Evolutionary conservation across 2,329 filamentous ascomycete species (phyloP).

Genomic region (Phialemonium atrogriseum): DNA sequence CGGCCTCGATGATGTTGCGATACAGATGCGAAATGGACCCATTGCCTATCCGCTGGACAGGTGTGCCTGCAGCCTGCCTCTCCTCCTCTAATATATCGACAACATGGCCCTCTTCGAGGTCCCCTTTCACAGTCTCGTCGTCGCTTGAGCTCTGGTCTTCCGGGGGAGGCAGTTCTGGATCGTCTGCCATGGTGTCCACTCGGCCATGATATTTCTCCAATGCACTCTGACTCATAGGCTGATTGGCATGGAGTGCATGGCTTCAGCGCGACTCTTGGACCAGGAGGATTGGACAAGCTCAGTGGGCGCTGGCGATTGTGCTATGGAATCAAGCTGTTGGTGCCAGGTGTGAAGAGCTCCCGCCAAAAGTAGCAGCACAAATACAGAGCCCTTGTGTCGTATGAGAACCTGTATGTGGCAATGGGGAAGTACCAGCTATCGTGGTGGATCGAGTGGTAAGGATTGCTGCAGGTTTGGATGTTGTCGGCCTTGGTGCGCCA

Average conservation of each 20-base stretch:
- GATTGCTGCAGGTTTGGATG: too few relatives aligned
- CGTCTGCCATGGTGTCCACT: conserved; percentile 35
- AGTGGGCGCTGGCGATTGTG: too few relatives aligned
- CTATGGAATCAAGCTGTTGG: too few relatives aligned
- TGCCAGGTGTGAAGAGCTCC: too few relatives aligned
- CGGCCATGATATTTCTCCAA: conserved; percentile 38
- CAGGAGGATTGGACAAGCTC: too few relatives aligned
- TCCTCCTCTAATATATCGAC: conserved; percentile 27
- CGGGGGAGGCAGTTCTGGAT: conserved; percentile 33
- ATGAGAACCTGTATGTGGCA: too few relatives aligned
- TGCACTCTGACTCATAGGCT: conserved; percentile 1
- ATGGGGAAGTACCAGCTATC: too few relatives aligned
- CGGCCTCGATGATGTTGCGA: conserved; percentile 34
- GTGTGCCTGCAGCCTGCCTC: conserved; percentile 15
- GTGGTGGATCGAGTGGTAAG: too few relatives aligned
- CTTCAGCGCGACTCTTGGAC: neutral
- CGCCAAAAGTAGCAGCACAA: too few relatives aligned
- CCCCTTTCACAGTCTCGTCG: conserved; percentile 32
- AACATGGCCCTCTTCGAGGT: conserved; percentile 25
- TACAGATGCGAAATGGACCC: conserved; percentile 33
- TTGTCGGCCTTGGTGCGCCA: too few relatives aligned
- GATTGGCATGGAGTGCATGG: conserved; percentile 1
- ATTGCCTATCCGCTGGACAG: conserved; percentile 19
- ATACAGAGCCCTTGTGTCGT: too few relatives aligned
- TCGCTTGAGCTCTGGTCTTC: conserved; percentile 31